Percentiles rank a stretch among this genome's conserved stretches.
Evolutionary conservation across 1,284 basidiomycete genomes (phyloP).

Genomic region (Boletellus deceptivus): DNA sequence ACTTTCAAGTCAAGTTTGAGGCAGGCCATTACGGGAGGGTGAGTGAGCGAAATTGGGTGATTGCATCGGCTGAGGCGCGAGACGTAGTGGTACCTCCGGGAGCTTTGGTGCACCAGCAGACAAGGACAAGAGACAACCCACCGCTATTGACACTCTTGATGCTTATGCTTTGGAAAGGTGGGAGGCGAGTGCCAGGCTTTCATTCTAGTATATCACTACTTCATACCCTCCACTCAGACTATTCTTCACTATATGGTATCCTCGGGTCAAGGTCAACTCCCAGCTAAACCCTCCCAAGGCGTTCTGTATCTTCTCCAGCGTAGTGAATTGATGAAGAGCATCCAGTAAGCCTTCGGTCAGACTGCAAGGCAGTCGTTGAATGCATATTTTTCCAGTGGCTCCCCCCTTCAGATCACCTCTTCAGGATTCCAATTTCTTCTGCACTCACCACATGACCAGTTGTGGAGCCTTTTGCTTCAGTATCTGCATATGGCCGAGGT

Average conservation of each 20-base stretch:
- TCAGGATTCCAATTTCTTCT: slow-evolving; percentile 96
- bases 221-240: slow-evolving; percentile 43
- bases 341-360: slow-evolving; percentile 45
- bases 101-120: slow-evolving; percentile 89
- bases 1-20: slow-evolving; percentile 81
- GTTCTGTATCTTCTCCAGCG: slow-evolving; percentile 83
- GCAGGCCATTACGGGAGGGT: slow-evolving; percentile 93
- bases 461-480: slow-evolving; percentile 95
- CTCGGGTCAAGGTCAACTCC: slow-evolving; percentile 71
- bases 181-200: slow-evolving; percentile 64
- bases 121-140: slow-evolving; percentile 52
- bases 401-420: slow-evolving; percentile 83
- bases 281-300: slow-evolving; percentile 71
- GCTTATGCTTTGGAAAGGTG: slow-evolving; percentile 88
- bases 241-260: slow-evolving; percentile 99
- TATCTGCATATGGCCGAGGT: slow-evolving; percentile 85
- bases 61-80: slow-evolving; percentile 8
- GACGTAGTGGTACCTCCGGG: slow-evolving; percentile 74
- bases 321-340: slow-evolving; percentile 82
- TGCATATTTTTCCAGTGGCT: slow-evolving; percentile 40
- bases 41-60: slow-evolving; percentile 29
- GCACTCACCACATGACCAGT: slow-evolving; percentile 92
- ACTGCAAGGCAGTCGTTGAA: not conserved
- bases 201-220: not conserved
- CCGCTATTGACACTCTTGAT: slow-evolving; percentile 70